phyloP scores from a whole-genome alignment of 2,329 filamentous ascomycete genomes.

The Chaetomium olivaceum region DNA sequence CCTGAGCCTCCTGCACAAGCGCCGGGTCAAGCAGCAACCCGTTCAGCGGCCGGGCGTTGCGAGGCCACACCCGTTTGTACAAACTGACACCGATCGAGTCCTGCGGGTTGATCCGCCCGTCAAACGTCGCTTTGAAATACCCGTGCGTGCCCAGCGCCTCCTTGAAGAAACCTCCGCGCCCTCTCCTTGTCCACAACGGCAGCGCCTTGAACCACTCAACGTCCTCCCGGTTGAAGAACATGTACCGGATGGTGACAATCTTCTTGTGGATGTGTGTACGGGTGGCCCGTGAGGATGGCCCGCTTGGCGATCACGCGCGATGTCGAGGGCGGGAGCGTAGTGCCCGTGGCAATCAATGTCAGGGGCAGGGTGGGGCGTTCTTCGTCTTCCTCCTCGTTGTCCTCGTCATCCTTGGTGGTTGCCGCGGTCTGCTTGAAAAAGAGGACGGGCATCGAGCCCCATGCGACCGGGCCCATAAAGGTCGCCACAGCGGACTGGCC shows the following conservation, averaged over 20 bases:
- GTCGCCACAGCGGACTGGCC: slow-evolving; percentile 86
- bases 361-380: slow-evolving; percentile 51
- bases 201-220: slow-evolving; percentile 97
- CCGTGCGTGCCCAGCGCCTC: slow-evolving; percentile 93
- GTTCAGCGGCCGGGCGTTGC: slow-evolving; percentile 57
- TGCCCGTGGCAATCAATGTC: slow-evolving; percentile 81
- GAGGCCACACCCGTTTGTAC: slow-evolving; percentile 83
- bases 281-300: slow-evolving; percentile 90
- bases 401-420: slow-evolving; percentile 41
- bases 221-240: slow-evolving; percentile 98
- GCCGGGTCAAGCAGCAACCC: slow-evolving; percentile 42
- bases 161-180: slow-evolving; percentile 87
- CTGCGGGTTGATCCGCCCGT: slow-evolving; percentile 92
- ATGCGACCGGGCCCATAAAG: slow-evolving; percentile 87
- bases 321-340: slow-evolving; percentile 74
- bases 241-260: slow-evolving; percentile 94
- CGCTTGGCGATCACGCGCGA: slow-evolving; percentile 88
- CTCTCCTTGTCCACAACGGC: slow-evolving; percentile 89
- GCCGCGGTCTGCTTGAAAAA: slow-evolving; percentile 71
- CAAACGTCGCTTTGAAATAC: slow-evolving; percentile 99
- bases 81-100: slow-evolving; percentile 89
- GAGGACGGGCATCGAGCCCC: slow-evolving; percentile 86
- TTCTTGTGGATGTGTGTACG: slow-evolving; percentile 99
- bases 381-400: slow-evolving; percentile 42
- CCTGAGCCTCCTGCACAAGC: slow-evolving; percentile 24